A percentile compares a stretch with the other conserved stretches of the same genome.
phyloP scores from a whole-genome alignment of 371 early-diverging fungal genomes.

The Mucor mucedo region DNA sequence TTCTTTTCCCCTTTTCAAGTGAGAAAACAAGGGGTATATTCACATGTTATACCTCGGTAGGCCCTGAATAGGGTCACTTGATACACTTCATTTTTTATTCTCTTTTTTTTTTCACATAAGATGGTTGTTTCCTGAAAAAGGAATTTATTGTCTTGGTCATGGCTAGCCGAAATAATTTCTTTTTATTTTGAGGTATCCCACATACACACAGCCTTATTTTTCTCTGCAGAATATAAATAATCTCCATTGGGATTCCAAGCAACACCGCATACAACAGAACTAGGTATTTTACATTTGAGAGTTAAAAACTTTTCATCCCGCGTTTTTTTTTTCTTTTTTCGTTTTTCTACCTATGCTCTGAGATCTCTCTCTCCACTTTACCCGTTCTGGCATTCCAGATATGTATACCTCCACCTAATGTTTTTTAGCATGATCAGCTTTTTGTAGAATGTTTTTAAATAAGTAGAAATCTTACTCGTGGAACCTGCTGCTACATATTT shows the following conservation, averaged over 20 bases:
- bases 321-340: background rate
- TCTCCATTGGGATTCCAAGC: slow-evolving; percentile 69
- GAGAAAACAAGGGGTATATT: too few species aligned
- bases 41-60: too few species aligned
- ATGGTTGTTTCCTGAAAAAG: too few species aligned
- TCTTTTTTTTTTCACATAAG: background rate
- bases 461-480: slow-evolving; percentile 45
- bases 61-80: too few species aligned
- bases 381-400: slow-evolving; percentile 75
- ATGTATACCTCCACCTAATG: slow-evolving; percentile 75
- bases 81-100: background rate
- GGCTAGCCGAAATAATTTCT: too few species aligned
- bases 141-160: too few species aligned
- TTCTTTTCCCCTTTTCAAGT: too few species aligned
- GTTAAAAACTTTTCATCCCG: too few species aligned
- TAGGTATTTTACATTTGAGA: slow-evolving; percentile 16
- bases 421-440: too few species aligned
- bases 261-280: slow-evolving; percentile 60
- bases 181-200: slow-evolving; percentile 41
- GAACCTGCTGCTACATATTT: slow-evolving; percentile 84
- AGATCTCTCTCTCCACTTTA: slow-evolving; percentile 49
- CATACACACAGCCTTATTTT: slow-evolving; percentile 67
- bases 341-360: slow-evolving; percentile 61
- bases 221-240: slow-evolving; percentile 75
- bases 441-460: background rate